Base-by-base conservation (phyloP, 371 early-diverging fungal genomes). In the Mucor racemosus region DNA sequence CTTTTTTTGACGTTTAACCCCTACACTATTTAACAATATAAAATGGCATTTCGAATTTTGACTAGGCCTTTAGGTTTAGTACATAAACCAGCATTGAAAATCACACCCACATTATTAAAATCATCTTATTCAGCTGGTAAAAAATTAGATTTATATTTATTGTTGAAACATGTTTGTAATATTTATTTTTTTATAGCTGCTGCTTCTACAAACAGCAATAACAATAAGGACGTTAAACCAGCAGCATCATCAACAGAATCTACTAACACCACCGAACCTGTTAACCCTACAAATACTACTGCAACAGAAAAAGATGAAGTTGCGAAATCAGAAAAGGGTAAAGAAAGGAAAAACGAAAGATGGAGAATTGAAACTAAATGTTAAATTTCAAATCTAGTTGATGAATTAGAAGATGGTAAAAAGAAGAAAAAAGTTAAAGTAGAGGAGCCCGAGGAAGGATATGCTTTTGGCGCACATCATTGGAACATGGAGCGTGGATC, bases 401-500 rank as follows among this genome's bases (percentile, higher is more conserved):
- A 46, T 5, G 61, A 31, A 35, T 10, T 60, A 5, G 55, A 44
- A 3, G 39, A 21, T 5, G 58, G 58, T 13, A 34, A 65, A 54
- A 35, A 59, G 46, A 48, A 62, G 35, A 42, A 63, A 36, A 40
- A 58, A 8, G 41, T 44, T 26, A 34, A 66, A 15, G 39, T 60
- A 31, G 48, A 62, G 21, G 35, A 60, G 33, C 54, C 39, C 14
- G 54, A 57, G 39, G 58, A 65, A 26, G 73, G 73, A 15, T 72
- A 72, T 46, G 65, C 26, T 9, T 65, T 38, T 66, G 81, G 81
- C 8, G 68, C 81, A 14, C 73, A 68, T 59, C 82, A 78, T 44
- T 82, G 82, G 82, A 79, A 77, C 17, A 39, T 76, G 63, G 98
- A 97, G 77, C 91, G 97, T 31, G 88, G 84, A 15, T 73, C 95